Base-by-base conservation (phyloP, 306 rosid genomes). In the Malus sylvestris region DNA sequence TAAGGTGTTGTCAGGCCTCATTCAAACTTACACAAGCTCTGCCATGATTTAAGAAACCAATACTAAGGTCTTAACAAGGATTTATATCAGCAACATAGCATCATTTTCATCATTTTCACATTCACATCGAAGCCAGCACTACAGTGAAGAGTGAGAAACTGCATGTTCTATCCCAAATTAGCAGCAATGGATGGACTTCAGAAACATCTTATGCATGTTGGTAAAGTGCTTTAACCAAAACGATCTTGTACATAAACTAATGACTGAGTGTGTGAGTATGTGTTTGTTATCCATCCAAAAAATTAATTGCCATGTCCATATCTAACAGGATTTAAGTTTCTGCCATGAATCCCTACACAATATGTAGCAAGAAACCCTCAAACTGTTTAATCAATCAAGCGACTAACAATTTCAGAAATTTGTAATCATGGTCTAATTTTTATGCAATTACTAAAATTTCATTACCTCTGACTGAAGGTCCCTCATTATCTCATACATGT, bases 401-500 rank as follows among this genome's bases (percentile, higher is more conserved):
- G 32, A 42, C 27, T 12, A 46, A 42, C 44, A 20, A 30, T 44
- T 63, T 51, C 42, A 65, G 30, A 55, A 53, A 23, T 1, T 57
- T 23, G n/a, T 67, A 19, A 57, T 76, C 9, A 11, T 25, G 25
- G 57, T 38, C 40, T 59, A 58, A 20, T 66, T 52, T 25, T n/a
- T 12, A 7, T 5, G 44, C 10, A n/a, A 58, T 19, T 38, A 25
- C 20, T 32, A 42, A 38, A 67, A 20, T 40, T 15, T 57, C 1
- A 78, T 77, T 92, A 95, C 98, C 99, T 96, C 99, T 25, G 97
- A 70, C 65, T 89, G 91, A 74, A 96, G 86, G 81, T 96, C 99
- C 87, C 96, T 87, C 99, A 96, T 96, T 70, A 92, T 96, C 88
- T 96, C 99, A 78, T 84, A 96, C 98, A 96, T 96, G 85, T 92